Conservation (phyloP, 352 stramenopile genomes). For the Aphanomyces invadans region DNA sequence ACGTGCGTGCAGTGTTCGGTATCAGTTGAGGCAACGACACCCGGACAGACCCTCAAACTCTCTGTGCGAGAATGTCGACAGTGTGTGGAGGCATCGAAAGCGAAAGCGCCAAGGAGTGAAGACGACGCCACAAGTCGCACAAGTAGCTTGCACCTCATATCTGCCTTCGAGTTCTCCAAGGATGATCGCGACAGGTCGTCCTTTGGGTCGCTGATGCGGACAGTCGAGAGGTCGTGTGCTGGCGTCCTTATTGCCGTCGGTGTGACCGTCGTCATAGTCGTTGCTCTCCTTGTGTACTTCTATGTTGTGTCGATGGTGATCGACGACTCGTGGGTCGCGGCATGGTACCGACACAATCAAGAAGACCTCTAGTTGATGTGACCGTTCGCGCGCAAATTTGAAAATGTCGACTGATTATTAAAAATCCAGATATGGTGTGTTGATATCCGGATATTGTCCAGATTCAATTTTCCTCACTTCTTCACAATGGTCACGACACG, state of each 20-base stretch:
- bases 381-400: too few species aligned
- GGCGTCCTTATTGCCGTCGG: not conserved
- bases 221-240: not conserved
- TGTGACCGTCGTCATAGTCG: not conserved
- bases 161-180: not conserved
- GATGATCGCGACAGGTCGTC: not conserved
- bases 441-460: too few species aligned
- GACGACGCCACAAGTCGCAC: not conserved
- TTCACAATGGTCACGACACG: slow-evolving; percentile 12
- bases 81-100: not conserved
- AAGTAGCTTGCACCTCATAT: not conserved
- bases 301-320: not conserved
- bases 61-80: not conserved
- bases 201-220: not conserved
- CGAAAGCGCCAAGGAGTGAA: not conserved
- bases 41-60: not conserved
- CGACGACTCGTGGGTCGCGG: not conserved
- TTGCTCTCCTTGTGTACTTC: not conserved
- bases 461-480: too few species aligned
- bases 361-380: not conserved
- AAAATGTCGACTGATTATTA: too few species aligned
- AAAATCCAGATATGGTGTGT: too few species aligned
- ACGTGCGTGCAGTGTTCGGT: slow-evolving; percentile 22
- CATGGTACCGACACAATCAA: not conserved
- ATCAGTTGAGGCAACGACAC: not conserved